Base-by-base conservation (phyloP, 164 flowering plant genomes). In the Stephania cephalantha region DNA sequence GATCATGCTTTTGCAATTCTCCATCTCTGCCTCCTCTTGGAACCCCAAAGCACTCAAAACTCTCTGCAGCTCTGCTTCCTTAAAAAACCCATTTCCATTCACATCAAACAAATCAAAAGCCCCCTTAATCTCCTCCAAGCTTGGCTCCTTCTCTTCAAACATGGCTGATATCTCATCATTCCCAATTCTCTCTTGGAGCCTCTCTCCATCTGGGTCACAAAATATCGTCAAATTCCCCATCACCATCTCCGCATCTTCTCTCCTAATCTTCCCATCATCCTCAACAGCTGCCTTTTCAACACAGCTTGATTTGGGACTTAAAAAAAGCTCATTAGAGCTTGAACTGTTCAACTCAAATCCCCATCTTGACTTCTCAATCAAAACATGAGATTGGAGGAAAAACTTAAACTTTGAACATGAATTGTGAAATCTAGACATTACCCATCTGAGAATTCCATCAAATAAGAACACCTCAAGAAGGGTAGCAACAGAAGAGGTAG, bases 81-180 rank as follows among this genome's bases (percentile, higher is more conserved):
- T 85, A 9, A 88, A 80, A 68, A 86, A 84, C 61, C 87, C 90
- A 76, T 88, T 89, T 74, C 63, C 78, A 81, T 88, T 85, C 74
- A 77, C 79, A 75, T 88, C 89, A 72, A 88, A 86, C 72, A 86
- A 83, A 68, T 78, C 75, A 68, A 88, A 88, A n/a, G 88, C 87
- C 70, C 77, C 80, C 82, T 74, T 84, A 31, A 84, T 72, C 69
- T 84, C 86, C 42, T 84, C 83, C 71, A 84, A 76, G 31, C 80
- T 83, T 2, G 88, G 83, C 75, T 84, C 88, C 42, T 79, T 70
- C 72, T 84, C 87, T 10, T 82, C 84, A 9, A 86, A 83, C 71
- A 86, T 1, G 20, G 17, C 68, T 7, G 50, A 17, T 64, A 86
- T 5, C 64, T 80, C 87, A 29, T 76, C 80, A 20, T 48, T 73